Conservation (phyloP, 1,284 basidiomycete species). For the Farysia itapuensis region DNA sequence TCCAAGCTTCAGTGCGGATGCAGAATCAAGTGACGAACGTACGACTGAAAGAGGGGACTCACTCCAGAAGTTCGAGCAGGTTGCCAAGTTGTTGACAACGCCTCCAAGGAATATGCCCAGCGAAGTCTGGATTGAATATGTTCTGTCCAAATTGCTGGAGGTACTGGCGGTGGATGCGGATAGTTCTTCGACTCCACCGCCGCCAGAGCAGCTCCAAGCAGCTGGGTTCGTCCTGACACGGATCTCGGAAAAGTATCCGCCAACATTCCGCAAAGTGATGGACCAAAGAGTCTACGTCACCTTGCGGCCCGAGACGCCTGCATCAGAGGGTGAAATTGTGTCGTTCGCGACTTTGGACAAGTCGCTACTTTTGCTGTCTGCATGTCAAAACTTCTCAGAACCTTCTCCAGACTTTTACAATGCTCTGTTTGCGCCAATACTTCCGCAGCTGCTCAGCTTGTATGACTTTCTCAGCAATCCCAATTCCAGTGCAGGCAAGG, state of each 20-base stretch:
- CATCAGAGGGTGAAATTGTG: neutral
- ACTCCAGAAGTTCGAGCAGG: constrained; percentile 26
- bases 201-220: constrained; percentile 42
- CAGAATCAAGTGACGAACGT: neutral
- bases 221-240: constrained; percentile 41
- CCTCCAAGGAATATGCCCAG: constrained; percentile 38
- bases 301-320: constrained; percentile 7
- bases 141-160: constrained; percentile 32
- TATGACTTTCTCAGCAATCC: constrained; percentile 12
- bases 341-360: constrained; percentile 5
- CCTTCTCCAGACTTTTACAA: constrained; percentile 48
- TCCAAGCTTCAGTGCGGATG: constrained; percentile 20
- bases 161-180: constrained; percentile 35
- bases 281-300: constrained; percentile 15
- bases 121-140: constrained; percentile 21
- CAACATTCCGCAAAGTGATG: constrained; percentile 9
- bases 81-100: constrained; percentile 31
- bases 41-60: neutral
- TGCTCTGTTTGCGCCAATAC: constrained; percentile 27
- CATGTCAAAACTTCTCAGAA: constrained; percentile 43
- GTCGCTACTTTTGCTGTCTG: constrained; percentile 27
- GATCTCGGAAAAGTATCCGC: constrained; percentile 29
- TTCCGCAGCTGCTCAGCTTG: constrained; percentile 41
- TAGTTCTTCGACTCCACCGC: constrained; percentile 21
- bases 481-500: constrained; percentile 1